Percentiles rank a stretch among this genome's conserved stretches.
Conservation (phyloP, 169 alveolate genomes). For the Plasmodium cynomolgi region DNA sequence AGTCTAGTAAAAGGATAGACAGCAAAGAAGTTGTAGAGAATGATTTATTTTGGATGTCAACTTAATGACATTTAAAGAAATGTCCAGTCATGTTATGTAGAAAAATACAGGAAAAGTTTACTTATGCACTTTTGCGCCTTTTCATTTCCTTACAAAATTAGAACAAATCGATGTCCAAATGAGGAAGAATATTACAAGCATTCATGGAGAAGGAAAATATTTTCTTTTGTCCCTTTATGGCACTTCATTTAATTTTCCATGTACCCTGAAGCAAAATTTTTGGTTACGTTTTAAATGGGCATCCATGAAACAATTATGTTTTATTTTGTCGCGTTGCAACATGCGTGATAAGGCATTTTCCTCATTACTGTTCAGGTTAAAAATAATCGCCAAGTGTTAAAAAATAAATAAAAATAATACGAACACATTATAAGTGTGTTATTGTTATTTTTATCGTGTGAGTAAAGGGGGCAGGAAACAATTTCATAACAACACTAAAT, state of each 20-base stretch:
- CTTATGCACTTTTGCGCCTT: background rate
- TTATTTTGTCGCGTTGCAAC: background rate
- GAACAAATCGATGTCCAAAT: background rate
- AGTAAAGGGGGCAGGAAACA: background rate
- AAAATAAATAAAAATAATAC: background rate
- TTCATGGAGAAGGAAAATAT: background rate
- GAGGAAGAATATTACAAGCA: background rate
- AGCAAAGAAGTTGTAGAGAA: background rate
- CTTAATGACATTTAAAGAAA: background rate
- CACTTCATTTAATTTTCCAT: slow-evolving; percentile 14
- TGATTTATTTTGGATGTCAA: background rate
- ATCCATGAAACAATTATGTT: background rate
- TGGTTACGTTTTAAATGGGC: background rate
- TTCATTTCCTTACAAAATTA: background rate
- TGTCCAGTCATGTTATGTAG: background rate
- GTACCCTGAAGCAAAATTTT: background rate
- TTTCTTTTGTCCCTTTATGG: slow-evolving; percentile 3
- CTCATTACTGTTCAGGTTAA: background rate
- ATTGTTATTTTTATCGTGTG: too few relatives aligned
- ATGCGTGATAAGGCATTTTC: background rate
- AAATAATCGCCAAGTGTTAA: background rate
- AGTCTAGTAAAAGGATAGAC: background rate
- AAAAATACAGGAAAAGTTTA: background rate
- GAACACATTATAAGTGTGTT: background rate
- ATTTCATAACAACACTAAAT: background rate